A percentile compares a stretch with the other conserved stretches of the same genome.
These are phyloP conservation scores for Termitomyces sp. DNA, from an alignment of 768 basidiomycete species.

Conservation along the genomic window DNA sequence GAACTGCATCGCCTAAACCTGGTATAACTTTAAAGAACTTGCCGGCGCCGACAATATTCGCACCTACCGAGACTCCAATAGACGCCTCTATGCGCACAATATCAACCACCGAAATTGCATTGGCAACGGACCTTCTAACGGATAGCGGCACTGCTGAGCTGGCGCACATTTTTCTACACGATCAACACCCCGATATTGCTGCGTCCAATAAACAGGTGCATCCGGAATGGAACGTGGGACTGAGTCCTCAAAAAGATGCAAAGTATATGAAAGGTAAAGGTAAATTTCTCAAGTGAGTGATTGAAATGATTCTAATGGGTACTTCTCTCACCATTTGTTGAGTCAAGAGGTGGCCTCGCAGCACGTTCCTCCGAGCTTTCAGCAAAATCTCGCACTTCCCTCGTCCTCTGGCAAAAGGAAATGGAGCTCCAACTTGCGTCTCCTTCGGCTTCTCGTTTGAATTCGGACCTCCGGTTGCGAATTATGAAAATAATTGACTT, in stretches of 20 bases:
- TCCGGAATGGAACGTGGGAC: constrained; percentile 48
- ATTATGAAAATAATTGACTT: constrained; percentile 42
- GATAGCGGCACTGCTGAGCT: constrained; percentile 51
- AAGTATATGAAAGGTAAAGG: constrained; percentile 35
- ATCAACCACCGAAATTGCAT: constrained; percentile 50
- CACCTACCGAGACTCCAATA: constrained; percentile 20
- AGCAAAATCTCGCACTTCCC: constrained; percentile 42
- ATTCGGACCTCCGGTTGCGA: constrained; percentile 43
- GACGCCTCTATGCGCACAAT: constrained; percentile 47
- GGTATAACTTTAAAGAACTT: constrained; percentile 20
- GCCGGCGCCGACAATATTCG: constrained; percentile 26
- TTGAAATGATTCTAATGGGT: neutral
- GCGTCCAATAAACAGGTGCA: constrained; percentile 24
- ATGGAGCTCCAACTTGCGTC: constrained; percentile 33
- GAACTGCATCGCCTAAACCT: constrained; percentile 16
- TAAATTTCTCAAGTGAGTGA: constrained; percentile 45
- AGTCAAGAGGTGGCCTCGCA: constrained; percentile 55
- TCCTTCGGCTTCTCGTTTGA: constrained; percentile 26
- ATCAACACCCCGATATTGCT: constrained; percentile 39
- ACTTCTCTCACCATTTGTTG: neutral
- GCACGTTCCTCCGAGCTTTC: constrained; percentile 45
- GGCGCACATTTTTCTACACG: constrained; percentile 51
- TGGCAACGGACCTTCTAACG: constrained; percentile 50
- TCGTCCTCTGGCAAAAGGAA: constrained; percentile 54
- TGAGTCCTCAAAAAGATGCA: constrained; percentile 55